Percentiles rank a stretch among this genome's conserved stretches.
These are phyloP conservation scores for Raffaelea deltoideospora DNA, from an alignment of 2,329 filamentous ascomycete species.

Conservation along the genomic window DNA sequence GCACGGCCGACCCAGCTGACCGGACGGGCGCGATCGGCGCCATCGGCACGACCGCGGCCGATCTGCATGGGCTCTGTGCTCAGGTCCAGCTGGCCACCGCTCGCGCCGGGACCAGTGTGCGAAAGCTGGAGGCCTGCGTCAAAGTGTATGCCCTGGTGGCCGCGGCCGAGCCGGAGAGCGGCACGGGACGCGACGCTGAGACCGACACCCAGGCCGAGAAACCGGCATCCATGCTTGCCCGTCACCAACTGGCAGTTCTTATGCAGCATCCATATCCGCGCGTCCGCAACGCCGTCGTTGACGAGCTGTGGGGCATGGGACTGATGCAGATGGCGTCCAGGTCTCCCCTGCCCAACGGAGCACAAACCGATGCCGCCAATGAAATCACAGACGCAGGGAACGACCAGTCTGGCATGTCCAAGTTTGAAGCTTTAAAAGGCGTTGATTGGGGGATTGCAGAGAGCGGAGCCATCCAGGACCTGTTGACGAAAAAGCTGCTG, in stretches of 20 bases:
- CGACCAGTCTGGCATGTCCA: not conserved
- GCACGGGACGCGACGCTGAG: slow-evolving; percentile 26
- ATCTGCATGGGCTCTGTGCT: slow-evolving; percentile 46
- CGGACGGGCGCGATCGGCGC: too few species aligned
- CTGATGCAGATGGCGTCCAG: too few species aligned
- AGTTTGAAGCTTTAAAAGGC: slow-evolving; percentile 23
- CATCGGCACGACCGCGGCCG: slow-evolving; percentile 16
- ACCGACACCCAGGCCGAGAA: too few species aligned
- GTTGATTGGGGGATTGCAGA: slow-evolving; percentile 43
- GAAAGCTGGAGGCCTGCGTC: slow-evolving; percentile 66
- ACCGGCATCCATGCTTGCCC: too few species aligned
- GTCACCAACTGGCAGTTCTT: slow-evolving; percentile 57
- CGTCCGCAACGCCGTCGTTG: slow-evolving; percentile 45
- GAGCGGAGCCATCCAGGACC: slow-evolving; percentile 25
- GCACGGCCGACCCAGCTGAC: too few species aligned
- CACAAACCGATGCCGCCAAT: not conserved
- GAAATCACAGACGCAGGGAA: not conserved
- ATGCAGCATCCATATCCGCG: slow-evolving; percentile 71
- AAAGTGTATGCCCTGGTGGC: slow-evolving; percentile 64
- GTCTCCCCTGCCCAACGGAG: too few species aligned
- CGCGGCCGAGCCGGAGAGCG: slow-evolving; percentile 11
- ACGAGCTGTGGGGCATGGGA: slow-evolving; percentile 39
- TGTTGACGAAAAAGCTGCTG: too few species aligned
- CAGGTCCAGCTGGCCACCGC: slow-evolving; percentile 65
- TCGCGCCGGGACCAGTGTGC: slow-evolving; percentile 70